Conservation (phyloP, 306 rosid genomes). For the Cicer chorassanicum region DNA sequence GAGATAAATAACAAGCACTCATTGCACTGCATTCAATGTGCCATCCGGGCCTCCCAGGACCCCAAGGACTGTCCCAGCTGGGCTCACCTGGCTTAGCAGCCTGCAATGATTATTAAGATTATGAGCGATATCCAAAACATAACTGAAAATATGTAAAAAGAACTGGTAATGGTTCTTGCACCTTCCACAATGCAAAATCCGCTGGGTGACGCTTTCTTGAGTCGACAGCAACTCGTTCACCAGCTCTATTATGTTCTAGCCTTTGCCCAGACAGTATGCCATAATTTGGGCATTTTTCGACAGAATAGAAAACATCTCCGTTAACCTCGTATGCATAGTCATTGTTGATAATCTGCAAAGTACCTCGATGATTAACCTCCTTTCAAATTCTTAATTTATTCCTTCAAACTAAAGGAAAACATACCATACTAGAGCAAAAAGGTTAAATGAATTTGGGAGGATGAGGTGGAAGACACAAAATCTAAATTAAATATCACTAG, state of each 20-base stretch:
- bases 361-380: conserved; percentile 26
- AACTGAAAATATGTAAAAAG: conserved; percentile 21
- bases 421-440: conserved; percentile 5
- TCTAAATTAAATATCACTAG: conserved; percentile 19
- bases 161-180: conserved; percentile 43
- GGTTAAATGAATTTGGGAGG: not conserved
- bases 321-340: conserved; percentile 74
- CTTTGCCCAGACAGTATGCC: conserved; percentile 85
- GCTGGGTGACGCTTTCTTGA: conserved; percentile 84
- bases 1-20: conserved; percentile 86
- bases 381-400: conserved; percentile 37
- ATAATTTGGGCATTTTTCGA: conserved; percentile 78
- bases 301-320: conserved; percentile 93
- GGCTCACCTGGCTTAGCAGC: conserved; percentile 94
- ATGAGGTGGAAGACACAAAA: conserved; percentile 4
- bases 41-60: conserved; percentile 98
- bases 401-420: conserved; percentile 34
- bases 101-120: conserved; percentile 54
- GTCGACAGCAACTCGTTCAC: conserved; percentile 91
- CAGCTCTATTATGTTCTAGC: conserved; percentile 84
- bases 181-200: conserved; percentile 99
- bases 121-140: conserved; percentile 27
- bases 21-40: conserved; percentile 99
- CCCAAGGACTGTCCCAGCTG: conserved; percentile 99
- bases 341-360: conserved; percentile 78